Percentiles rank a stretch among this genome's conserved stretches.
These are phyloP conservation scores for Elongisporangium anandrum DNA, from an alignment of 352 stramenopile genomes.

Conservation along the genomic window DNA sequence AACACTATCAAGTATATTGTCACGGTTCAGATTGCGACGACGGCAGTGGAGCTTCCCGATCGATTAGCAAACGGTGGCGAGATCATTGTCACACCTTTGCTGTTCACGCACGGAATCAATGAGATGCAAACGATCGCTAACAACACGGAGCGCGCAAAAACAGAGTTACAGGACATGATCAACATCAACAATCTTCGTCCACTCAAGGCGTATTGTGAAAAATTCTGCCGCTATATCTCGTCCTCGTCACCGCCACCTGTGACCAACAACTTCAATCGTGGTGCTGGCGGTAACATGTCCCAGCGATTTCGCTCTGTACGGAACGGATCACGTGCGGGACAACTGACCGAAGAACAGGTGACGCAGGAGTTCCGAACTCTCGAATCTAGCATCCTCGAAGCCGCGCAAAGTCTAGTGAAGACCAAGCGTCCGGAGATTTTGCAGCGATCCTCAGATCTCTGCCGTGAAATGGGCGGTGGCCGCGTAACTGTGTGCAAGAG, in stretches of 20 bases:
- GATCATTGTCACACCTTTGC: conserved; percentile 75
- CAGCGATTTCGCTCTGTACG: conserved; percentile 21
- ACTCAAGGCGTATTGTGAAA: conserved; percentile 79
- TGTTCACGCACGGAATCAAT: conserved; percentile 93
- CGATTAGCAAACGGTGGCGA: conserved; percentile 62
- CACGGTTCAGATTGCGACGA: conserved; percentile 74
- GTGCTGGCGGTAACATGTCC: conserved; percentile 22
- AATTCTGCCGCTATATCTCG: conserved; percentile 60
- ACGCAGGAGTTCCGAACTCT: conserved; percentile 60
- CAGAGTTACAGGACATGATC: conserved; percentile 86
- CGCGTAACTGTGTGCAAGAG: conserved; percentile 96
- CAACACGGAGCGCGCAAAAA: conserved; percentile 85
- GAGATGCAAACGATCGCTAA: conserved; percentile 95
- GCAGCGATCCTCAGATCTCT: conserved; percentile 75
- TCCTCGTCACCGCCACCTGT: conserved; percentile 7
- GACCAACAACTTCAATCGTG: conserved; percentile 38
- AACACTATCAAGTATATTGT: conserved; percentile 76
- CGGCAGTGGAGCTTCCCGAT: conserved; percentile 71
- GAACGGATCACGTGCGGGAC: conserved; percentile 38
- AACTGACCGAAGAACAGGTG: conserved; percentile 72
- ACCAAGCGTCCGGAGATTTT: conserved; percentile 84
- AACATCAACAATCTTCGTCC: conserved; percentile 84
- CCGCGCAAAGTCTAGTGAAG: conserved; percentile 80
- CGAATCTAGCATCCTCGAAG: conserved; percentile 64
- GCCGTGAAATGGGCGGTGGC: conserved; percentile 84